Evolutionary conservation across 805 yeast species (phyloP).

Genomic region (Metschnikowia santaceciliae): DNA sequence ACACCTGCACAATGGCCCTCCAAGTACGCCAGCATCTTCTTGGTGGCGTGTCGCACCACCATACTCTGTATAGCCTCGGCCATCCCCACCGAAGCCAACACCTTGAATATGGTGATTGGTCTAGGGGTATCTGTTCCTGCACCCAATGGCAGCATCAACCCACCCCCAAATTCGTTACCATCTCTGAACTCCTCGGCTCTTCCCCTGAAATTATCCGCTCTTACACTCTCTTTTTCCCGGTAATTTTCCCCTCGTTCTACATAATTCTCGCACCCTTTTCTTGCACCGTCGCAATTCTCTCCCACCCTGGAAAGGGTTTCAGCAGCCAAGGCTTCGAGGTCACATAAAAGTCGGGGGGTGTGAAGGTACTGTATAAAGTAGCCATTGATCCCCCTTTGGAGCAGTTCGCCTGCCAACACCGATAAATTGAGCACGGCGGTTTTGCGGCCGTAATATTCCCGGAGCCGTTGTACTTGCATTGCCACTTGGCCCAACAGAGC

Average conservation of each 20-base stretch:
- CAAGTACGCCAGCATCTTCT: slow-evolving; percentile 32
- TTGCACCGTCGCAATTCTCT: too few relatives aligned
- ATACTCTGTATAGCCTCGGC: slow-evolving; percentile 15
- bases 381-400: slow-evolving; percentile 27
- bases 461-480: slow-evolving; percentile 17
- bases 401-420: slow-evolving; percentile 19
- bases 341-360: slow-evolving; percentile 5
- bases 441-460: slow-evolving; percentile 23
- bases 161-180: too few relatives aligned
- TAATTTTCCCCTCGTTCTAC: too few relatives aligned
- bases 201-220: too few relatives aligned
- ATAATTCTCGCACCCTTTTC: too few relatives aligned
- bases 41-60: slow-evolving; percentile 36
- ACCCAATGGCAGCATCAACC: not conserved
- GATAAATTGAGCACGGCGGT: slow-evolving; percentile 23
- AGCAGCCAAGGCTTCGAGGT: slow-evolving; percentile 4
- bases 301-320: not conserved
- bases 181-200: too few relatives aligned
- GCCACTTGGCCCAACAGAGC: slow-evolving; percentile 3
- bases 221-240: not conserved
- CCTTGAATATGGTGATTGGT: not conserved
- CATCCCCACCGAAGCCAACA: slow-evolving; percentile 14
- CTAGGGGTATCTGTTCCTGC: not conserved
- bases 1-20: slow-evolving; percentile 24
- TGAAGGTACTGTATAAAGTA: slow-evolving; percentile 22